A percentile compares a stretch with the other conserved stretches of the same genome.
Evolutionary conservation across 305 asterid genomes (phyloP).

Genomic region (Fraxinus greggii): DNA sequence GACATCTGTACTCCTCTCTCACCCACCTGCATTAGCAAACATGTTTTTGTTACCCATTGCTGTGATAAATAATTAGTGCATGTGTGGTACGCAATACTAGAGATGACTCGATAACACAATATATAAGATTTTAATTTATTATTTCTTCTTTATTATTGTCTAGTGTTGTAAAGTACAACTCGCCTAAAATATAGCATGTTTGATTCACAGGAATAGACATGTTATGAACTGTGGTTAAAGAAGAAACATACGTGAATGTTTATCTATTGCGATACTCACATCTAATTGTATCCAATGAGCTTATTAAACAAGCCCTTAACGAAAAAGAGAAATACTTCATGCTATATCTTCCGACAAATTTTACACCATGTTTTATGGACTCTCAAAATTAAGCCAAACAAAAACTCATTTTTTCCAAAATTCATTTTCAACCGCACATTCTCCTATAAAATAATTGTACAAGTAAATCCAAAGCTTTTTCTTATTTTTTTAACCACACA

Average conservation of each 20-base stretch:
- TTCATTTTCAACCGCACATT: no score
- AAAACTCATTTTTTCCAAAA: no score
- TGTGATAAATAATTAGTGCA: neutral
- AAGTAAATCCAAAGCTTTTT: no score
- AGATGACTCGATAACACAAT: neutral
- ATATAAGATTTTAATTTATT: neutral
- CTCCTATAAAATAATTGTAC: no score
- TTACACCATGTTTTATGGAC: neutral
- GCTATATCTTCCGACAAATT: neutral
- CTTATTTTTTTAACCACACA: neutral
- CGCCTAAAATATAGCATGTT: neutral
- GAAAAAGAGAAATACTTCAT: neutral
- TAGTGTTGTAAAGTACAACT: neutral
- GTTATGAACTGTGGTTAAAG: neutral
- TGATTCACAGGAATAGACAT: neutral
- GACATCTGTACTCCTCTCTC: constrained; percentile 96
- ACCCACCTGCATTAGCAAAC: constrained; percentile 63
- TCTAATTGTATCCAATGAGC: neutral
- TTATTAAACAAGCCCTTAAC: neutral
- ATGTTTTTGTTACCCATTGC: neutral
- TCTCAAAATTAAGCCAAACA: neutral
- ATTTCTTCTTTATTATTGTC: neutral
- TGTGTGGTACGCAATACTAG: neutral
- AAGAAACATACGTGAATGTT: neutral
- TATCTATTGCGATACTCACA: neutral